These are phyloP conservation scores for Auricularia heimuer DNA, from an alignment of 768 basidiomycete species.

Conservation along the genomic window DNA sequence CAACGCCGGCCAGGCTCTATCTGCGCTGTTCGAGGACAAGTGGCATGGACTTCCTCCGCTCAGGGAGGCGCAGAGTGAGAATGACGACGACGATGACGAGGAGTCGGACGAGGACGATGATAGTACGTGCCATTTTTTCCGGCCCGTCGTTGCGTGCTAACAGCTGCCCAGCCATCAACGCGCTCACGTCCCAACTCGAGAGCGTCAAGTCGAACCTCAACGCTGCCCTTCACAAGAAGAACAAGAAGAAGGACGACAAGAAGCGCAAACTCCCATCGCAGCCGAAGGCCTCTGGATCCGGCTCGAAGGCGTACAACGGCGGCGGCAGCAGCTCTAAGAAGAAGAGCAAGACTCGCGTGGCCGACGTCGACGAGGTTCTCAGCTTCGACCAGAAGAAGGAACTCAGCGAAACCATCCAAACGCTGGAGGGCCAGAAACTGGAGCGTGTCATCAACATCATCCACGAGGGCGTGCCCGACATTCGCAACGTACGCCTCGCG, in stretches of 20 bases:
- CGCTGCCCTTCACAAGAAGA: constrained; percentile 47
- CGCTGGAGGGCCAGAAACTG: constrained; percentile 72
- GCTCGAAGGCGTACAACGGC: constrained; percentile 16
- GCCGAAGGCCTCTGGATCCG: constrained; percentile 51
- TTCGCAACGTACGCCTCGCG: constrained; percentile 67
- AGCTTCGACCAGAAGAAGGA: constrained; percentile 98
- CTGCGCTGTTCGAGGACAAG: constrained; percentile 84
- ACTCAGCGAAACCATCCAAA: constrained; percentile 85
- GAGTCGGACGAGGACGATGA: constrained; percentile 47
- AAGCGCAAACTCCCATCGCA: constrained; percentile 47
- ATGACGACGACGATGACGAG: constrained; percentile 49
- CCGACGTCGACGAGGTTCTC: constrained; percentile 66
- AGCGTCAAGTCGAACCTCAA: constrained; percentile 57
- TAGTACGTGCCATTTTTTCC: constrained; percentile 37
- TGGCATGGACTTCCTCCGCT: constrained; percentile 71
- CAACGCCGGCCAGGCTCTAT: constrained; percentile 74
- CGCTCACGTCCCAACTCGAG: constrained; percentile 77
- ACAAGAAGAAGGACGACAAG: constrained; percentile 65
- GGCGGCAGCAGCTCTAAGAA: constrained; percentile 35
- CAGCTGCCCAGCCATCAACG: constrained; percentile 52
- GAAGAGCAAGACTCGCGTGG: constrained; percentile 42
- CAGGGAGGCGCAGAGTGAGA: constrained; percentile 38
- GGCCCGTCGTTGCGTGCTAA: constrained; percentile 12
- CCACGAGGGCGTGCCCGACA: constrained; percentile 86
- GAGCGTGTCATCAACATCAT: constrained; percentile 93